These are phyloP conservation scores for Cystobasidium sp. DNA, from an alignment of 1,284 basidiomycete species.

Conservation along the genomic window DNA sequence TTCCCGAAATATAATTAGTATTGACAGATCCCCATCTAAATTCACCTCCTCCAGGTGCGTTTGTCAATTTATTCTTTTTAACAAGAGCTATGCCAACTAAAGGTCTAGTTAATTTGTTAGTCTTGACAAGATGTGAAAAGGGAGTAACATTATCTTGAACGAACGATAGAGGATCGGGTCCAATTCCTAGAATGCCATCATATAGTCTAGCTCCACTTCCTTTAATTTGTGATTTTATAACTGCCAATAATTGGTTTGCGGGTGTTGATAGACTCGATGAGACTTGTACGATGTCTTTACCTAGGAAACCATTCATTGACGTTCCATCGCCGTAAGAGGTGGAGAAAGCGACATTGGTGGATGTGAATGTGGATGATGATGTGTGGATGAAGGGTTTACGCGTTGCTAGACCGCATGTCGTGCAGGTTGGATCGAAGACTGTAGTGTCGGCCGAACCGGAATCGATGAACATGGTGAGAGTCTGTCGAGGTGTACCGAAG, in stretches of 20 bases:
- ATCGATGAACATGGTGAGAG: conserved; percentile 40
- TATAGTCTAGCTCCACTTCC: conserved; percentile 21
- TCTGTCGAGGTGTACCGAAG: conserved; percentile 34
- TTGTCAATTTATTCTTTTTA: conserved; percentile 5
- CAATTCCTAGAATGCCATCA: conserved; percentile 40
- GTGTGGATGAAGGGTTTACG: conserved; percentile 19
- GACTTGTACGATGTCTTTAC: conserved; percentile 20
- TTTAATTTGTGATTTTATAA: conserved; percentile 31
- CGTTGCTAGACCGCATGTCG: conserved; percentile 31
- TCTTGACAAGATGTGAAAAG: conserved; percentile 32
- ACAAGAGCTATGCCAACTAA: conserved; percentile 24
- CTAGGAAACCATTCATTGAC: conserved; percentile 21
- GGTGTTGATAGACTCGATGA: neutral
- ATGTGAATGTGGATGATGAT: conserved; percentile 25
- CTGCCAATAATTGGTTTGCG: conserved; percentile 20
- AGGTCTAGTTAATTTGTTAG: conserved; percentile 12
- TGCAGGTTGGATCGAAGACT: conserved; percentile 28
- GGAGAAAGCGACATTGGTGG: conserved; percentile 18
- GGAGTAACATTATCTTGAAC: conserved; percentile 39
- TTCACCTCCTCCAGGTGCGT: conserved; percentile 24
- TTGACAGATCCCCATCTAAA: conserved; percentile 30
- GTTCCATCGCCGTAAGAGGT: conserved; percentile 40
- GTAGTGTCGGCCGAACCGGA: conserved; percentile 36
- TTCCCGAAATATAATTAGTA: conserved; percentile 1
- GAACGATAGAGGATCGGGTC: conserved; percentile 40